Percentiles rank a stretch among this genome's conserved stretches.
Evolutionary conservation across 768 basidiomycete species (phyloP).

Genomic region (Plicaturopsis crispa): DNA sequence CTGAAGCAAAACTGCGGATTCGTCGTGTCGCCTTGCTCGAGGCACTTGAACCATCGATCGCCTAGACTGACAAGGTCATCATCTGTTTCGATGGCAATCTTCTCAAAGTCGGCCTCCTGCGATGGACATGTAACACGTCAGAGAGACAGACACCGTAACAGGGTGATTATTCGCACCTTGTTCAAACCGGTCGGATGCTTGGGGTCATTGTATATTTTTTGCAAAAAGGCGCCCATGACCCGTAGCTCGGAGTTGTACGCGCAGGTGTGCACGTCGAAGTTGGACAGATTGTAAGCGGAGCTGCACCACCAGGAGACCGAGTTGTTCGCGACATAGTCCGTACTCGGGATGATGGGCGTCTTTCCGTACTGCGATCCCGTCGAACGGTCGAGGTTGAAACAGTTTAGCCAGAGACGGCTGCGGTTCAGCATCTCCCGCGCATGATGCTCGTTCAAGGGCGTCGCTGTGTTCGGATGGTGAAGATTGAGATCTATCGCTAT

Average conservation of each 20-base stretch:
- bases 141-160: too few species aligned
- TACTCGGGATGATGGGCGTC: conserved; percentile 67
- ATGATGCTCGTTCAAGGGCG: conserved; percentile 72
- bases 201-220: conserved; percentile 66
- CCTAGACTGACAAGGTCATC: conserved; percentile 55
- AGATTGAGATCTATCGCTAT: conserved; percentile 87
- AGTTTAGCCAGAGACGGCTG: conserved; percentile 85
- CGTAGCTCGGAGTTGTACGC: conserved; percentile 72
- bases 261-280: conserved; percentile 77
- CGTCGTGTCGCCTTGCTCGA: conserved; percentile 44
- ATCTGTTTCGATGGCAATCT: conserved; percentile 58
- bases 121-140: too few species aligned
- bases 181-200: conserved; percentile 69
- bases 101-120: conserved; percentile 58
- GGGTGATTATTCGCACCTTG: conserved; percentile 58
- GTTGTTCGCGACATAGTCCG: conserved; percentile 70
- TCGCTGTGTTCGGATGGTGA: conserved; percentile 66
- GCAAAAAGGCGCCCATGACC: conserved; percentile 51
- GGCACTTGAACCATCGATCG: conserved; percentile 45
- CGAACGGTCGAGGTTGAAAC: conserved; percentile 87
- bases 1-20: conserved; percentile 54
- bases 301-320: conserved; percentile 65
- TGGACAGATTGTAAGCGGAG: conserved; percentile 58
- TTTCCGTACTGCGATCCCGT: conserved; percentile 87
- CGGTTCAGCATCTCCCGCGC: conserved; percentile 86